Percentiles rank a stretch among this genome's conserved stretches.
phyloP scores from a whole-genome alignment of 805 yeast species.

The Wickerhamomyces alni region DNA sequence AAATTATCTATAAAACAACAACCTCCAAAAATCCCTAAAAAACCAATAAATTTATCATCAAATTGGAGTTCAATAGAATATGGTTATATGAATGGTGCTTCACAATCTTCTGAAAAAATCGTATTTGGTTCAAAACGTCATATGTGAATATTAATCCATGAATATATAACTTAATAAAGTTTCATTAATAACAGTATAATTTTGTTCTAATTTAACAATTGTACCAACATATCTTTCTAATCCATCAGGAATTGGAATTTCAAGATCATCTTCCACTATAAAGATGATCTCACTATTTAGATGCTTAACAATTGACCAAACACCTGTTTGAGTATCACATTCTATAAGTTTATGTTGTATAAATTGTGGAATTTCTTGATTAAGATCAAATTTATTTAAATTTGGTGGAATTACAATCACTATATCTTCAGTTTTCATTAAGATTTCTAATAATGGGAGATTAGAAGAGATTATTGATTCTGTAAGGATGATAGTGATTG shows the following conservation, averaged over 20 bases:
- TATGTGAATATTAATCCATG: slow-evolving; percentile 18
- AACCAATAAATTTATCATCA: slow-evolving; percentile 43
- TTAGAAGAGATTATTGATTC: slow-evolving; percentile 23
- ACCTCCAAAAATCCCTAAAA: slow-evolving; percentile 46
- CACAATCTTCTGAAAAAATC: slow-evolving; percentile 45
- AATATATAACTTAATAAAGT: slow-evolving; percentile 17
- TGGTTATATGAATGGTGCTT: slow-evolving; percentile 55
- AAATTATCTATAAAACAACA: slow-evolving; percentile 40
- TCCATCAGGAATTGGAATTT: slow-evolving; percentile 24
- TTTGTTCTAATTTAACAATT: slow-evolving; percentile 20
- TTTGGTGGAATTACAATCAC: slow-evolving; percentile 32
- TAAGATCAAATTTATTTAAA: slow-evolving; percentile 12
- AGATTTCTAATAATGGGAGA: slow-evolving; percentile 20
- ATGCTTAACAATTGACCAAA: slow-evolving; percentile 52
- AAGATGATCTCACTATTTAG: slow-evolving; percentile 31
- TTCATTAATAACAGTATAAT: slow-evolving; percentile 18
- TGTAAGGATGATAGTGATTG: slow-evolving; percentile 18
- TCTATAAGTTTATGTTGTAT: slow-evolving; percentile 25
- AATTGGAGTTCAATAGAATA: slow-evolving; percentile 56
- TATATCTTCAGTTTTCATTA: slow-evolving; percentile 21
- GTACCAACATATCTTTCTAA: slow-evolving; percentile 24
- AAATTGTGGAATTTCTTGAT: slow-evolving; percentile 20
- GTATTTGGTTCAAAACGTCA: slow-evolving; percentile 49
- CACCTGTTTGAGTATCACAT: slow-evolving; percentile 42
- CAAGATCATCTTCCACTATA: slow-evolving; percentile 22